Conservation (phyloP, 441 rosid genomes). For the Flueggea neowawraea region DNA sequence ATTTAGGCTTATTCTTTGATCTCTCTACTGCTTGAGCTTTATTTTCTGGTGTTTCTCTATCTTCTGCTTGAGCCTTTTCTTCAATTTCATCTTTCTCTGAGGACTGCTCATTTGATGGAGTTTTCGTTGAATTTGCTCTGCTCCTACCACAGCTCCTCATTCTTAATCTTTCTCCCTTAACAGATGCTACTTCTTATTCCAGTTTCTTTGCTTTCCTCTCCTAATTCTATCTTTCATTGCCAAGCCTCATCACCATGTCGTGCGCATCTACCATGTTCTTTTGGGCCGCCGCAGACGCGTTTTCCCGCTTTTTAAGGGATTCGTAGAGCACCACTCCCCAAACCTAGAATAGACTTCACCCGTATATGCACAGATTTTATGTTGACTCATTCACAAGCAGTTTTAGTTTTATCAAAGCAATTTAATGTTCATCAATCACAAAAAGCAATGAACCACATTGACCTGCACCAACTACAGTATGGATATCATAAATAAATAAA, state of each 20-base stretch:
- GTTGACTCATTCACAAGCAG: too few relatives aligned
- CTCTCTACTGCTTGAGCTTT: too few relatives aligned
- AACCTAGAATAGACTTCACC: too few relatives aligned
- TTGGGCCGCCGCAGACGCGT: conserved; percentile 51
- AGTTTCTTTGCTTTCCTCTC: conserved; percentile 73
- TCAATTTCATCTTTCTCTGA: conserved; percentile 25
- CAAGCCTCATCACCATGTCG: conserved; percentile 74
- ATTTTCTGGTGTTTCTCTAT: conserved; percentile 45
- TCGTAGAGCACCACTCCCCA: conserved; percentile 63
- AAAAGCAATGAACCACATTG: conserved; percentile 9
- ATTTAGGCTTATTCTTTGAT: too few relatives aligned
- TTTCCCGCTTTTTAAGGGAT: conserved; percentile 63
- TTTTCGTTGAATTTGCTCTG: conserved; percentile 20
- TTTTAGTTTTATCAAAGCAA: too few relatives aligned
- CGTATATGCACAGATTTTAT: too few relatives aligned
- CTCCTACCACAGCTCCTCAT: conserved; percentile 72
- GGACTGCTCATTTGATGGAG: neutral
- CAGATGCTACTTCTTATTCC: conserved; percentile 67
- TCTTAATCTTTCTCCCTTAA: conserved; percentile 84
- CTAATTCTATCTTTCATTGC: conserved; percentile 73
- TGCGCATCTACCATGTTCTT: conserved; percentile 94
- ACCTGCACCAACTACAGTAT: conserved; percentile 72
- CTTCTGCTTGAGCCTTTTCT: conserved; percentile 36
- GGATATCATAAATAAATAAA: conserved; percentile 60
- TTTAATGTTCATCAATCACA: neutral